Evolutionary conservation across 2,329 filamentous ascomycete genomes (phyloP), one percentile per base, ranked within the genome.

Genomic region (Nakataea oryzae): DNA sequence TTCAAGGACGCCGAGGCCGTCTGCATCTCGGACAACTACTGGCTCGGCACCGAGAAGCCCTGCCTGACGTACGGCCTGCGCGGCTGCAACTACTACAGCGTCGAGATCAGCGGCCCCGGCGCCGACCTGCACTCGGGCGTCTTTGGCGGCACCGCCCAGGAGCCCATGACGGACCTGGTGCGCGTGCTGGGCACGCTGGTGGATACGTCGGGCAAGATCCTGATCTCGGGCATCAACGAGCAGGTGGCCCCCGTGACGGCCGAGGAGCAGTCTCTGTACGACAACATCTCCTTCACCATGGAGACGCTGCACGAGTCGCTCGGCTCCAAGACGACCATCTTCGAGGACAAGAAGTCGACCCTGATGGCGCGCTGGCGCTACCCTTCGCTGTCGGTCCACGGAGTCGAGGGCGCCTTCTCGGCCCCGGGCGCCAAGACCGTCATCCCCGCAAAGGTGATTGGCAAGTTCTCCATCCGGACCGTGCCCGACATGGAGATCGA

Each of bases 11-110:
- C 92, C 47, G 95, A 99, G 68, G 95, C 93, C 7, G 91, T 97
- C 64, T 99, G 95, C 79, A 99, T 99, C 73, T 96, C 91, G 58
- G 95, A 99, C 77, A 99, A 99, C 84, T 99, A 99, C 86, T 99
- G 95, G 95, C 87, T 99, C 54, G 95, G 95, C 63, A 97, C 95
- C 7, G 92, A 97, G 83, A 97, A 97, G 83, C 95, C 95, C 14
- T 99, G 95, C 76, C 79, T 99, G 71, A 99, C 95, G 12, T 99
- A 99, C 74, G 95, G 95, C 69, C 88, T 99, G 65, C 90, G 95
- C 68, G 95, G 95, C 61, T 96, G 91, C 86, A 97, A 96, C 81
- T 99, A 99, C 84, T 99, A 97, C 81, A 90, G 89, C 61, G 78
- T 99, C 68, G 90, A 95, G 76, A 81, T 99, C 66, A 92, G 89